These are phyloP conservation scores for Plasmopara muralis DNA, from an alignment of 352 stramenopile genomes.

Conservation along the genomic window DNA sequence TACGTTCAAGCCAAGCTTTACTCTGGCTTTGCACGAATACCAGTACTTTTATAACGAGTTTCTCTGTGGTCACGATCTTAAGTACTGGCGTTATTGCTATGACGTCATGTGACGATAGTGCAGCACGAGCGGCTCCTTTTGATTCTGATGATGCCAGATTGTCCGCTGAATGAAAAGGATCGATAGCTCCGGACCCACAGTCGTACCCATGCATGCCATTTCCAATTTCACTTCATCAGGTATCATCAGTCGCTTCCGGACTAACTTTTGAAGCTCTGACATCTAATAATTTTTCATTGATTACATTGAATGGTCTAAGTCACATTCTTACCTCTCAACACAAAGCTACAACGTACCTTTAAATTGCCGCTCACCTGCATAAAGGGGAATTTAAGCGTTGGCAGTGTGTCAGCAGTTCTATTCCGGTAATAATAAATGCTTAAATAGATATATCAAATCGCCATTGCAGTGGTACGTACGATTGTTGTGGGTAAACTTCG, in stretches of 20 bases:
- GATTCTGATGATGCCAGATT: conserved; percentile 54
- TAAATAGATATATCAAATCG: too few relatives aligned
- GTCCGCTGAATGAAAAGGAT: conserved; percentile 59
- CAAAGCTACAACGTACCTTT: conserved; percentile 27
- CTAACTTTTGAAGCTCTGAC: conserved; percentile 49
- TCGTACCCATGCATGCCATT: conserved; percentile 48
- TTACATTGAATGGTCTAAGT: background rate
- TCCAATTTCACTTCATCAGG: conserved; percentile 33
- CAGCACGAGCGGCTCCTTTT: conserved; percentile 38
- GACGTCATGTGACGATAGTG: conserved; percentile 34
- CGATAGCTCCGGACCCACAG: conserved; percentile 55
- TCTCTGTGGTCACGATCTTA: too few relatives aligned
- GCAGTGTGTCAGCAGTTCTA: conserved; percentile 24
- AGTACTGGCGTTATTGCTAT: conserved; percentile 5
- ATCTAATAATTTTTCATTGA: conserved; percentile 25
- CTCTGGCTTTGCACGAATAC: too few relatives aligned
- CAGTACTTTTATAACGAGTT: too few relatives aligned
- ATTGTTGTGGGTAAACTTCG: conserved; percentile 37
- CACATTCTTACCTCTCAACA: background rate
- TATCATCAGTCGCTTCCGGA: conserved; percentile 31
- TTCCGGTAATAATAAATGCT: too few relatives aligned
- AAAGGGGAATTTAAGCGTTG: conserved; percentile 34
- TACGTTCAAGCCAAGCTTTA: too few relatives aligned
- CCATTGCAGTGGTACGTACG: conserved; percentile 14
- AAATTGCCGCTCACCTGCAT: conserved; percentile 59